Evolutionary conservation across 768 basidiomycete genomes (phyloP), one percentile per base, ranked within the genome.

Genomic region (Tremella yokohamensis): DNA sequence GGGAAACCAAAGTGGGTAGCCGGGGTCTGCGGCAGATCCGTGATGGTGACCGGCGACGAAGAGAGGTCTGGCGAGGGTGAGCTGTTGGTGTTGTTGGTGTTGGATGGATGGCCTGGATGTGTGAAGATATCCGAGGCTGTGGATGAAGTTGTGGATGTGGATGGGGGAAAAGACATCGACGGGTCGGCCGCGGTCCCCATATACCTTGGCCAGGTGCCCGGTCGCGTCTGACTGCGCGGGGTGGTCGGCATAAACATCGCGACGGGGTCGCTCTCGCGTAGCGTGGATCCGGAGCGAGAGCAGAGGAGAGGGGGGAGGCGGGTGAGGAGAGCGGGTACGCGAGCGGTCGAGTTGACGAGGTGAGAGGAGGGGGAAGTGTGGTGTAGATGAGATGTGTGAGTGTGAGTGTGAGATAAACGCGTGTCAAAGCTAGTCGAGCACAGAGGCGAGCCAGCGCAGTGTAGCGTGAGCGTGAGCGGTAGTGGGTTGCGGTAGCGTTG

Each of bases 191-290:
- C 45, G 52, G 52, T 61, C 11, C 22, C 38, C 40, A 50, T 63
- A 63, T 63, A 63, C 39, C 57, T 55, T 18, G 53, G 57, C 62
- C 57, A 59, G 52, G 48, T 56, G 16, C 38, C 34, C n/a, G 26
- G 9, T n/a, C 62, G 52, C 19, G 62, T 55, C 37, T 37, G 57
- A 40, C 37, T 45, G 9, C 52, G n/a, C 38, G 62, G 62, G 7
- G 62, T 54, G 4, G 48, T 22, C 37, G 45, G 58, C 7, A 42
- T 52, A 62, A 57, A 62, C 57, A 59, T 63, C 57, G 62, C 56
- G 57, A 42, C 37, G 15, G 26, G 53, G 34, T n/a, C 18, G 37
- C 29, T 3, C n/a, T n/a, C 16, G 34, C 24, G 51, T 22, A 44
- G 20, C 38, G 26, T 11, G 44, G 29, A 9, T 22, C 42, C 15